phyloP scores from a whole-genome alignment of 805 yeast species.

The Candida chilensis region DNA sequence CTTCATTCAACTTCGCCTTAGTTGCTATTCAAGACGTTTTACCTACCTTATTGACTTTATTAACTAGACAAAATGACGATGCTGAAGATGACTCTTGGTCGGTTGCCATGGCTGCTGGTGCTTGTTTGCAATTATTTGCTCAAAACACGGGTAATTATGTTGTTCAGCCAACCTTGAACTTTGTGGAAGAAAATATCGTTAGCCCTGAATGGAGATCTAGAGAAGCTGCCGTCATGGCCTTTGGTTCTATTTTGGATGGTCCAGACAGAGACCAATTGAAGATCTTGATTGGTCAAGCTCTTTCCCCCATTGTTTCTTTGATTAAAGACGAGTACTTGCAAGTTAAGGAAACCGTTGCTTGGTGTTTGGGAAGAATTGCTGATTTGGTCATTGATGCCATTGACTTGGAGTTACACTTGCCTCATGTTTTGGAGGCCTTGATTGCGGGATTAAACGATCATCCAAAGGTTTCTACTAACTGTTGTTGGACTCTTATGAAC shows the following conservation, averaged over 20 bases:
- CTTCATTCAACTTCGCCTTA: conserved; percentile 72
- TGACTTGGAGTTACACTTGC: conserved; percentile 54
- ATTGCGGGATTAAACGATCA: conserved; percentile 80
- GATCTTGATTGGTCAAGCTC: conserved; percentile 68
- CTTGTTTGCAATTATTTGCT: conserved; percentile 90
- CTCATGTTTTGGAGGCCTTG: conserved; percentile 65
- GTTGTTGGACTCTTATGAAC: conserved; percentile 96
- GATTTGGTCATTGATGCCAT: conserved; percentile 77
- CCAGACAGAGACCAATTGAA: conserved; percentile 70
- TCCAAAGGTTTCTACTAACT: conserved; percentile 90
- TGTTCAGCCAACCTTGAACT: conserved; percentile 74
- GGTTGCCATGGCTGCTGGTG: conserved; percentile 97
- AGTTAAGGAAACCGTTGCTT: conserved; percentile 94
- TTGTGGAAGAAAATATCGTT: conserved; percentile 68
- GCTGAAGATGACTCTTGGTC: conserved; percentile 97
- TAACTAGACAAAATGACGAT: conserved; percentile 87
- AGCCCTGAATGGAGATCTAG: conserved; percentile 71
- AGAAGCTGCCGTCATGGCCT: conserved; percentile 99
- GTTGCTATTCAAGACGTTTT: conserved; percentile 78
- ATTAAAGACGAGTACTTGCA: conserved; percentile 72
- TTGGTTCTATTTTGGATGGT: conserved; percentile 94
- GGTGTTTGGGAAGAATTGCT: conserved; percentile 97
- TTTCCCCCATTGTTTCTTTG: conserved; percentile 65
- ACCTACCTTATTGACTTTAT: conserved; percentile 72
- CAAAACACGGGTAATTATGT: conserved; percentile 82